phyloP scores from a whole-genome alignment of 768 basidiomycete species.

The Amanita molliuscula region DNA sequence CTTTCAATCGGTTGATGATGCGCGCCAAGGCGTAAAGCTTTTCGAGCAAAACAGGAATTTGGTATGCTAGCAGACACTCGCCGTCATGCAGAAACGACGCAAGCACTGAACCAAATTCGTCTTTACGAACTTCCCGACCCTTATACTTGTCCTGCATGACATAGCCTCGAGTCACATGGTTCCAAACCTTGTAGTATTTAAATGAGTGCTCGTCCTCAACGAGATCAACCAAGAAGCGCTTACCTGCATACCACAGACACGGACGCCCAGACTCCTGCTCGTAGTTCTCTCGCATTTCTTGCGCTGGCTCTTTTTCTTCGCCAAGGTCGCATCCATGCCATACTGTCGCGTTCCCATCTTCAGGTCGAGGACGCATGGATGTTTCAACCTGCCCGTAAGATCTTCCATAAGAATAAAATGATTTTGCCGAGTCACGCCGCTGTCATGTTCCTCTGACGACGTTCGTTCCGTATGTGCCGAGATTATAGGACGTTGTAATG shows the following conservation, averaged over 20 bases:
- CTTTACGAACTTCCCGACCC: conserved; percentile 80
- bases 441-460: conserved; percentile 28
- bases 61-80: conserved; percentile 72
- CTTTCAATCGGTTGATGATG: conserved; percentile 80
- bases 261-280: conserved; percentile 79
- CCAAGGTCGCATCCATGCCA: conserved; percentile 84
- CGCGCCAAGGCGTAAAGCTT: conserved; percentile 91
- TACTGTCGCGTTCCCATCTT: conserved; percentile 99
- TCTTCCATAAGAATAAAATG: conserved; percentile 99
- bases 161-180: conserved; percentile 74
- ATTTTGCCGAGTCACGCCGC: conserved; percentile 73
- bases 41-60: conserved; percentile 84
- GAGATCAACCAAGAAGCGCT: conserved; percentile 18
- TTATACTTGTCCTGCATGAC: conserved; percentile 93
- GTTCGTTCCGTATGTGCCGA: conserved; percentile 15
- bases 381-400: conserved; percentile 83
- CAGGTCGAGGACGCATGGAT: conserved; percentile 91
- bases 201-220: conserved; percentile 7
- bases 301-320: conserved; percentile 96
- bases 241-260: conserved; percentile 99
- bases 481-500: conserved; percentile 15
- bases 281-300: conserved; percentile 98
- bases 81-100: conserved; percentile 82
- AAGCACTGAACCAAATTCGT: conserved; percentile 77
- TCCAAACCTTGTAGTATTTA: conserved; percentile 68